These are phyloP conservation scores for Russula sp. DNA, from an alignment of 768 basidiomycete genomes.

Conservation along the genomic window DNA sequence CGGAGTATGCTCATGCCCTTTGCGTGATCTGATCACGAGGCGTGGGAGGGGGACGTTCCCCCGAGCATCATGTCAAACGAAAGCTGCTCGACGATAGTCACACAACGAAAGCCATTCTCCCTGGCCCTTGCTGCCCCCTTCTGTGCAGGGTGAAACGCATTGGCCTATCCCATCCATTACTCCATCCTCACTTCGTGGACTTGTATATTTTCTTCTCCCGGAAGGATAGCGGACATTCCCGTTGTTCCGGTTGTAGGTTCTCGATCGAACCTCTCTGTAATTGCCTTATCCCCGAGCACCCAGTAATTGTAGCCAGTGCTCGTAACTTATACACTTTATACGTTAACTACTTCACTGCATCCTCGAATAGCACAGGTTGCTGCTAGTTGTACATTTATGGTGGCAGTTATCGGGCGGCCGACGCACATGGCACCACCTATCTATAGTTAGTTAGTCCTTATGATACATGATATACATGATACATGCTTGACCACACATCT, in stretches of 20 bases:
- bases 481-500: too few species aligned
- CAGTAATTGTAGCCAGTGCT: too few species aligned
- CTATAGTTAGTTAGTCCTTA: background rate
- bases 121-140: background rate
- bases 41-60: too few species aligned
- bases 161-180: too few species aligned
- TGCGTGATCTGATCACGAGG: background rate
- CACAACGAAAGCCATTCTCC: background rate
- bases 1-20: constrained; percentile 30
- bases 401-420: background rate
- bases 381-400: background rate
- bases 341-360: background rate
- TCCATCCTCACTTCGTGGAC: too few species aligned
- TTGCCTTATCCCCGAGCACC: too few species aligned
- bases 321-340: too few species aligned
- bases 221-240: background rate
- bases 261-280: background rate
- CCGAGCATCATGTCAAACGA: too few species aligned
- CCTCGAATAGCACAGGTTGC: background rate
- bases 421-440: too few species aligned
- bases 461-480: too few species aligned
- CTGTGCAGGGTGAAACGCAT: background rate
- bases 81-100: too few species aligned
- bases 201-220: background rate
- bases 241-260: background rate